These are phyloP conservation scores for Acacia confusa DNA, from an alignment of 306 rosid species.

Conservation along the genomic window DNA sequence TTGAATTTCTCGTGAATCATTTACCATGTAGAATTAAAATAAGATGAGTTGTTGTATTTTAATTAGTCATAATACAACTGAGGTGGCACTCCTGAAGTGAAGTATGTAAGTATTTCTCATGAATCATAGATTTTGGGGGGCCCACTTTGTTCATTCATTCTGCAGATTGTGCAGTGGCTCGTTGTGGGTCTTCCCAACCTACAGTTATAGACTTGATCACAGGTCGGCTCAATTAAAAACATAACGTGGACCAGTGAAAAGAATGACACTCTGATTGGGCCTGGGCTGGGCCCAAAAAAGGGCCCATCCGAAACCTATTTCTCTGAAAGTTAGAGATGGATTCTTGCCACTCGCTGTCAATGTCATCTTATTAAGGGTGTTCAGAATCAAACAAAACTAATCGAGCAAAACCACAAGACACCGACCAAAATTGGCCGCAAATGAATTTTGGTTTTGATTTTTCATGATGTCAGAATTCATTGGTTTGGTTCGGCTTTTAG, in stretches of 20 bases:
- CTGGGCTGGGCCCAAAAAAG: neutral
- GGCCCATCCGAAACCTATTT: neutral
- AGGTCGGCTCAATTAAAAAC: neutral
- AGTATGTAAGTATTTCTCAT: too few species aligned
- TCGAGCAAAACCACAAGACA: neutral
- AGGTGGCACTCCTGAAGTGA: too few species aligned
- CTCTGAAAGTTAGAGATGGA: neutral
- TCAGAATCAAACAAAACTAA: neutral
- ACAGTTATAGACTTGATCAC: neutral
- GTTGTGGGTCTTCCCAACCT: neutral
- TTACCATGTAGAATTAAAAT: too few species aligned
- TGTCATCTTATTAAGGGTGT: neutral
- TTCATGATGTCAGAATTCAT: neutral
- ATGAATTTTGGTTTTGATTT: neutral
- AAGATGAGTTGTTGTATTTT: too few species aligned
- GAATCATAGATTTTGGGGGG: neutral
- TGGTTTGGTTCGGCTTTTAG: neutral
- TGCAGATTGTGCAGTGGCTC: neutral
- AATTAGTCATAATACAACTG: too few species aligned
- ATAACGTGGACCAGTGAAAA: neutral
- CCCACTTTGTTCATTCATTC: neutral
- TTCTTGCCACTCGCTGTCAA: too few species aligned
- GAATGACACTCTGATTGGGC: neutral
- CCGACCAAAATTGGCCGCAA: neutral
- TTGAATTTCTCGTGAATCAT: too few species aligned